Base-by-base conservation (phyloP, 768 basidiomycete species). In the Leccinum rimulosum region DNA sequence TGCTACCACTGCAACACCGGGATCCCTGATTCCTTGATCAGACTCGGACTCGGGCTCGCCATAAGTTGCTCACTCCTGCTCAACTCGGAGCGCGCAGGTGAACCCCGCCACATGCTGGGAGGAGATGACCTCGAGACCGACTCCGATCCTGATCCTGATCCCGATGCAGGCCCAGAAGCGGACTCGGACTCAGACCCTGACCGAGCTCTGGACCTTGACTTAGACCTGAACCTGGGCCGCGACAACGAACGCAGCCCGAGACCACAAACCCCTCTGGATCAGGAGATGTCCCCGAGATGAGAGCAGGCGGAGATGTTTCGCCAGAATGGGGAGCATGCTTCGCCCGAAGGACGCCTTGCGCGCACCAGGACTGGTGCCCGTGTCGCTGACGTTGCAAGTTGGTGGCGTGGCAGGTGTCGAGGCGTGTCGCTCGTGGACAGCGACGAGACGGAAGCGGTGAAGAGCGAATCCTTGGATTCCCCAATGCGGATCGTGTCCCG, bases 391-490 rank as follows among this genome's bases (percentile, higher is more conserved):
- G 15, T 51, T 50, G 33, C 38, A n/a, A n/a, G n/a, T 19, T 56
- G 14, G n/a, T 6, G 70, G 68, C 1, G 68, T 72, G 3, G 68
- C 60, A n/a, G 72, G 72, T 25, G 70, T 73, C 7, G 61, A 8
- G 66, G 50, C 3, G 64, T 68, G 4, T 65, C 68, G 43, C 52
- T 64, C 19, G 61, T 55, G 1, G 68, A 61, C 25, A 68, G n/a
- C 5, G 68, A 70, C 11, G 68, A 68, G 2, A 56, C 43, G 15
- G 69, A 70, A 4, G 70, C 56, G 38, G 68, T 61, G 50, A 73
- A 73, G 14, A 72, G 66, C 10, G 70, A 70, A 33, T 71, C 70
- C 30, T 62, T 70, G 40, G 68, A 74, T 51, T 73, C 70, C 0
- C 36, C 63, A 17, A 61, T 43, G 19, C 65, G 59, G 4, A 68